Percentiles rank a stretch among this genome's conserved stretches.
Evolutionary conservation across 2,329 filamentous ascomycete genomes (phyloP).

Genomic region (Exophiala alcalophila): DNA sequence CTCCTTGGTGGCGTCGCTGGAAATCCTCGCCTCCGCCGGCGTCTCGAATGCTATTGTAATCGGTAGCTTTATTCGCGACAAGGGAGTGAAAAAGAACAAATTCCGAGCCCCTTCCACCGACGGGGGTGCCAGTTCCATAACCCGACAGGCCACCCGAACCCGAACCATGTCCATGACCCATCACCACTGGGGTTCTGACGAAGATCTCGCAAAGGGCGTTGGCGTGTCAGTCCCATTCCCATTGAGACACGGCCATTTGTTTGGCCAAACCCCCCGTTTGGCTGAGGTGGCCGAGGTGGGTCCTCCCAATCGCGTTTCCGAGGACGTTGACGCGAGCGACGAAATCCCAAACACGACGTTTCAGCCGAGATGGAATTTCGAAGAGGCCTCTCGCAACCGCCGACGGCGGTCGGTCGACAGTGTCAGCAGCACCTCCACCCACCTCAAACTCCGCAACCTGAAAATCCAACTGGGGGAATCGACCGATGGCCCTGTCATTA

Average conservation of each 20-base stretch:
- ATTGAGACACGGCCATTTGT: constrained; percentile 37
- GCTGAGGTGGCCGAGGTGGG: constrained; percentile 17
- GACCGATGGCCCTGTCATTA: neutral
- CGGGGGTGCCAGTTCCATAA: constrained; percentile 38
- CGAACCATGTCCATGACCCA: constrained; percentile 63
- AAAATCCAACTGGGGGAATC: constrained; percentile 15
- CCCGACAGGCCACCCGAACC: constrained; percentile 29
- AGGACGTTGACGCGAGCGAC: constrained; percentile 25
- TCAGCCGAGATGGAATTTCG: constrained; percentile 26
- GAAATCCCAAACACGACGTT: constrained; percentile 31
- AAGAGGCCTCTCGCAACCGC: constrained; percentile 12
- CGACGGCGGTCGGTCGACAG: constrained; percentile 18
- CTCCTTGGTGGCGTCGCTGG: constrained; percentile 82
- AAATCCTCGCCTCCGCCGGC: constrained; percentile 82
- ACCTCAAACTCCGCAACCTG: constrained; percentile 26
- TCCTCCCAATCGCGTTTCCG: constrained; percentile 5
- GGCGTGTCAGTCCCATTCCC: constrained; percentile 65
- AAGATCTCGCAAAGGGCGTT: constrained; percentile 78
- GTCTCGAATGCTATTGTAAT: constrained; percentile 87
- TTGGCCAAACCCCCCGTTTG: constrained; percentile 15
- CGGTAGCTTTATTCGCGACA: constrained; percentile 86
- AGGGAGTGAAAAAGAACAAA: constrained; percentile 83
- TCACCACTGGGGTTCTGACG: constrained; percentile 81
- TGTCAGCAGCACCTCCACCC: constrained; percentile 25
- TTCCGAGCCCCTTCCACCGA: constrained; percentile 58